Percentiles rank a stretch among this genome's conserved stretches.
phyloP scores from a whole-genome alignment of 306 rosid species.

The Dalbergia cochinchinensis region DNA sequence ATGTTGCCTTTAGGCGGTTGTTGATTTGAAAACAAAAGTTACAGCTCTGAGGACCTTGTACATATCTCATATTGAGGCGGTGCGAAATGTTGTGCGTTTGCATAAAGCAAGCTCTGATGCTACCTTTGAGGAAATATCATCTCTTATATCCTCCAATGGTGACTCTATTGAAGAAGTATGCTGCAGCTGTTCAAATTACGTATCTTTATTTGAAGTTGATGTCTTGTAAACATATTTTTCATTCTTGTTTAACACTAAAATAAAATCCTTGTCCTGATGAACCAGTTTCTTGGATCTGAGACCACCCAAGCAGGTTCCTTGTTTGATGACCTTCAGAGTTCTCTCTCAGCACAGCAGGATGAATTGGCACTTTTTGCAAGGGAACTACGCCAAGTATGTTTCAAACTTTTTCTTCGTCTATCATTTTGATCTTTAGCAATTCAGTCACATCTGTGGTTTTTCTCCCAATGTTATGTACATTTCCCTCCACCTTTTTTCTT shows the following conservation, averaged over 20 bases:
- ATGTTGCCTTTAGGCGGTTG: conserved; percentile 60
- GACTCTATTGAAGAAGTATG: conserved; percentile 81
- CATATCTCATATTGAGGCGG: conserved; percentile 69
- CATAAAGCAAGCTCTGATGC: conserved; percentile 84
- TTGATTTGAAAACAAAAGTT: conserved; percentile 73
- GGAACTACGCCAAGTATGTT: conserved; percentile 76
- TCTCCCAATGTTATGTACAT: conserved; percentile 17
- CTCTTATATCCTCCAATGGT: conserved; percentile 68
- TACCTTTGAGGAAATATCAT: conserved; percentile 72
- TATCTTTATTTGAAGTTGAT: neutral
- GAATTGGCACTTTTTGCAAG: conserved; percentile 73
- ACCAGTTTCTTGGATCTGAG: conserved; percentile 79
- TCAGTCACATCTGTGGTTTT: neutral
- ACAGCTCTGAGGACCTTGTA: conserved; percentile 66
- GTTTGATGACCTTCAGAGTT: conserved; percentile 72
- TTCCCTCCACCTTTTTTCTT: neutral
- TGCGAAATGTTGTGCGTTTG: conserved; percentile 92
- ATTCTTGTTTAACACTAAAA: conserved; percentile 4
- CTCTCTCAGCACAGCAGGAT: conserved; percentile 77
- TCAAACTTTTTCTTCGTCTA: neutral
- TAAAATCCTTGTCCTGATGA: conserved; percentile 11
- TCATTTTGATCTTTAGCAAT: conserved; percentile 27
- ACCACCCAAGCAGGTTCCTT: conserved; percentile 62
- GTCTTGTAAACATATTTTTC: conserved; percentile 1
- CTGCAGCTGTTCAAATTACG: conserved; percentile 2